Percentiles rank a stretch among this genome's conserved stretches.
phyloP scores from a whole-genome alignment of 371 early-diverging fungal species.

The Rhizomucor pusillus region DNA sequence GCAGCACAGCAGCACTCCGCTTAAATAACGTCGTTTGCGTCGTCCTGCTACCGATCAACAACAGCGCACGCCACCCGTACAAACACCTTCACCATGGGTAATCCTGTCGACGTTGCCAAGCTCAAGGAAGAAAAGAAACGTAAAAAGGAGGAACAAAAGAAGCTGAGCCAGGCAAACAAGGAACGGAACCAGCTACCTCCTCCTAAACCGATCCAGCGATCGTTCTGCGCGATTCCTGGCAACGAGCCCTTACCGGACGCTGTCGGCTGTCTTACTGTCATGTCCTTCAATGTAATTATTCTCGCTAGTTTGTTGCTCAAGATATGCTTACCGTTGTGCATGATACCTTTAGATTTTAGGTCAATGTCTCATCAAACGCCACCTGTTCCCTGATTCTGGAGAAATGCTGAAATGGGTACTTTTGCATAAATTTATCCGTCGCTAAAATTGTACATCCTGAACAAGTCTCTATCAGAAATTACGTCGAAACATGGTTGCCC shows the following conservation, averaged over 20 bases:
- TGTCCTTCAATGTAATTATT: conserved; percentile 38
- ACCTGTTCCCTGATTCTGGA: conserved; percentile 54
- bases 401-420: conserved; percentile 43
- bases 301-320: background rate
- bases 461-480: conserved; percentile 34
- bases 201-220: conserved; percentile 20
- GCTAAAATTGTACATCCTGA: too few species aligned
- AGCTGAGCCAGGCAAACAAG: conserved; percentile 4
- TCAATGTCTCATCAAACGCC: conserved; percentile 51
- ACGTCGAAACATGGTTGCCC: conserved; percentile 36
- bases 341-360: conserved; percentile 44
- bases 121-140: conserved; percentile 16
- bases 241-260: conserved; percentile 2
- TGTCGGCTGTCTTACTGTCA: conserved; percentile 22
- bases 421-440: too few species aligned
- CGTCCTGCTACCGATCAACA: too few species aligned
- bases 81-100: conserved; percentile 10
- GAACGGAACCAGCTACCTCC: conserved; percentile 8
- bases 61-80: too few species aligned
- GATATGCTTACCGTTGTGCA: background rate
- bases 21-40: too few species aligned
- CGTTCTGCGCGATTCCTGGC: conserved; percentile 18
- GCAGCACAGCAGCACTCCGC: too few species aligned
- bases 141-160: conserved; percentile 15
- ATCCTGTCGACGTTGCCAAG: conserved; percentile 11